phyloP scores from a whole-genome alignment of 2,329 filamentous ascomycete genomes.

The Fusarium liriodendri region DNA sequence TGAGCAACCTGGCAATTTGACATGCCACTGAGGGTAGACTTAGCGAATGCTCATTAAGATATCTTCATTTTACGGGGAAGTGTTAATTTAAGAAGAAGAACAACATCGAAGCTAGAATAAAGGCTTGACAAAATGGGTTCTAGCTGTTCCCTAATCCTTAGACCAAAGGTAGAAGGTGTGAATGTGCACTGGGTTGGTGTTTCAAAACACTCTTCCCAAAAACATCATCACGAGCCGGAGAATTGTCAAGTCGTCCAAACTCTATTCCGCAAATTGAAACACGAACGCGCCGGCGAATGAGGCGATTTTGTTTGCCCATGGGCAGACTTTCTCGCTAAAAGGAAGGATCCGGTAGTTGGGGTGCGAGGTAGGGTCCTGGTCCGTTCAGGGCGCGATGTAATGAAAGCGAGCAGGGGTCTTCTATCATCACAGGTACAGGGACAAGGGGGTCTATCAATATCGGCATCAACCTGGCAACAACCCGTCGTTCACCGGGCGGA shows the following conservation, averaged over 20 bases:
- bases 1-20: neutral
- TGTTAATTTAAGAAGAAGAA: neutral
- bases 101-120: neutral
- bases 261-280: slow-evolving; percentile 4
- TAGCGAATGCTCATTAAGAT: neutral
- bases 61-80: neutral
- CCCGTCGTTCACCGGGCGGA: neutral
- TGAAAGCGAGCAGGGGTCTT: slow-evolving; percentile 2
- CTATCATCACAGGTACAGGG: neutral
- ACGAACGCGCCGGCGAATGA: neutral
- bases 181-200: neutral
- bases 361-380: neutral
- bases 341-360: slow-evolving; percentile 26
- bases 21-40: neutral
- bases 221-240: neutral
- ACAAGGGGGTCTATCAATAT: slow-evolving; percentile 16
- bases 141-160: neutral
- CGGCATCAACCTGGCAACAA: slow-evolving; percentile 1
- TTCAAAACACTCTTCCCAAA: neutral
- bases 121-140: neutral
- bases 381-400: slow-evolving; percentile 10
- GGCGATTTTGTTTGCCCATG: slow-evolving; percentile 13
- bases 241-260: neutral
- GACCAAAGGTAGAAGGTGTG: neutral
- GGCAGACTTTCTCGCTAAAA: slow-evolving; percentile 11